phyloP scores from a whole-genome alignment of 352 stramenopile genomes.

The Thalassiosira oceanica region DNA sequence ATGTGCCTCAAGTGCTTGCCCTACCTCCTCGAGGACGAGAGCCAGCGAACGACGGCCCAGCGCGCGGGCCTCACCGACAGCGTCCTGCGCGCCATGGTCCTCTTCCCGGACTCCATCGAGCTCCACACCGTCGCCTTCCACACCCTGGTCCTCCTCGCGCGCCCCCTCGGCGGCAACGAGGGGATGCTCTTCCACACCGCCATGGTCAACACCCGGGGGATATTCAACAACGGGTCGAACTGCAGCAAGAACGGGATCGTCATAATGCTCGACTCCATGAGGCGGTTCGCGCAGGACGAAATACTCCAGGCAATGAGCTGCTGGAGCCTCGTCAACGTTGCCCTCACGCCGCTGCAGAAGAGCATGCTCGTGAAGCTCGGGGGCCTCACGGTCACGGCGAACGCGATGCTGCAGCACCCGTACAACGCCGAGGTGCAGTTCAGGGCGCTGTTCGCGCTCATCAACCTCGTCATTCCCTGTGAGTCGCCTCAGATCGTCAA shows the following conservation, averaged over 20 bases:
- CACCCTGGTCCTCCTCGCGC: slow-evolving; percentile 37
- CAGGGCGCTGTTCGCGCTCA: slow-evolving; percentile 63
- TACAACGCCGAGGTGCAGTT: slow-evolving; percentile 58
- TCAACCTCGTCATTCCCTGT: slow-evolving; percentile 61
- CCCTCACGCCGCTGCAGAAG: slow-evolving; percentile 54
- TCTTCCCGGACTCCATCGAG: slow-evolving; percentile 20
- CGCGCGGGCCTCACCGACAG: slow-evolving; percentile 22
- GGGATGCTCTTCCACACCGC: slow-evolving; percentile 20
- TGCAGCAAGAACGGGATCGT: slow-evolving; percentile 49
- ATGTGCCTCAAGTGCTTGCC: slow-evolving; percentile 35
- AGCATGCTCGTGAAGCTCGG: slow-evolving; percentile 38
- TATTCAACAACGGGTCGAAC: slow-evolving; percentile 1
- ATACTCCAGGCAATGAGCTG: slow-evolving; percentile 65
- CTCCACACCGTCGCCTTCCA: slow-evolving; percentile 45
- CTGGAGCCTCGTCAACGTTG: slow-evolving; percentile 65
- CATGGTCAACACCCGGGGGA: background rate
- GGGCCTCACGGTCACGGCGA: slow-evolving; percentile 49
- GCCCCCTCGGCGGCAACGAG: slow-evolving; percentile 40
- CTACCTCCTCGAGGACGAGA: slow-evolving; percentile 21
- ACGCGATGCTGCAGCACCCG: slow-evolving; percentile 62
- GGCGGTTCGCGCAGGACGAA: slow-evolving; percentile 25
- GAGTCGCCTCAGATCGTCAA: no score
- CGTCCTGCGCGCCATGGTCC: slow-evolving; percentile 26
- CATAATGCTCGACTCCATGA: slow-evolving; percentile 56
- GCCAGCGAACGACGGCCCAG: slow-evolving; percentile 14